Base-by-base conservation (phyloP, 331 rosid species). In the Saraca asoca region DNA sequence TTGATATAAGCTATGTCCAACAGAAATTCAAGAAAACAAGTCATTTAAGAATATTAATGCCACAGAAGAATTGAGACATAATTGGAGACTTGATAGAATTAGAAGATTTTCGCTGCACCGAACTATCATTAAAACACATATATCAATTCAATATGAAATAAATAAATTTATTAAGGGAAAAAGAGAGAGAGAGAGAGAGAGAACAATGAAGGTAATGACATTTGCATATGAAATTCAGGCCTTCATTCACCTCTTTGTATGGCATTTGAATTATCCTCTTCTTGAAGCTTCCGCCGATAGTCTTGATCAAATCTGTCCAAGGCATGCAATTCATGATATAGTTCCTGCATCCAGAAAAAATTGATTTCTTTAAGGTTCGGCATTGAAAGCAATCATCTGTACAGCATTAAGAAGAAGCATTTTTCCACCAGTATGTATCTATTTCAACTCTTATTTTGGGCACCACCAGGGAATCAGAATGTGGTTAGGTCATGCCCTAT, bases 221-320 rank as follows among this genome's bases (percentile, higher is more conserved):
- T 18, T 49, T 7, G 38, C 35, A 51, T 6, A 70, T 50, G 42
- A 64, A 75, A 72, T 61, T 20, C 58, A 71, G 60, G 43, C 24
- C 20, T 66, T 51, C 43, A 61, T 44, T 62, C 74, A 90, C 97
- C 99, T 90, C 93, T 86, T 73, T 90, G 96, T 71, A 92, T 62
- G 24, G 85, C 75, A 82, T 77, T 94, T 56, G 99, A 78, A 77
- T 67, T 85, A 78, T 94, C 99, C 81, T 94, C 99, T 76, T 94
- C 99, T 80, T 86, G 99, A 71, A 78, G 93, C 72, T 86, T 94
- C 67, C 95, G 97, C 48, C 82, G 88, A 75, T 86, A 86, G 81
- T 94, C 99, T 78, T 90, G 99, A 76, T 90, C 97, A 83, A 86
- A 94, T 83, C 99, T 86, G 73, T 94, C 99, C 71, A 94, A 82